Conservation (phyloP, 2,329 filamentous ascomycete species). For the Alternaria triticimaculans region DNA sequence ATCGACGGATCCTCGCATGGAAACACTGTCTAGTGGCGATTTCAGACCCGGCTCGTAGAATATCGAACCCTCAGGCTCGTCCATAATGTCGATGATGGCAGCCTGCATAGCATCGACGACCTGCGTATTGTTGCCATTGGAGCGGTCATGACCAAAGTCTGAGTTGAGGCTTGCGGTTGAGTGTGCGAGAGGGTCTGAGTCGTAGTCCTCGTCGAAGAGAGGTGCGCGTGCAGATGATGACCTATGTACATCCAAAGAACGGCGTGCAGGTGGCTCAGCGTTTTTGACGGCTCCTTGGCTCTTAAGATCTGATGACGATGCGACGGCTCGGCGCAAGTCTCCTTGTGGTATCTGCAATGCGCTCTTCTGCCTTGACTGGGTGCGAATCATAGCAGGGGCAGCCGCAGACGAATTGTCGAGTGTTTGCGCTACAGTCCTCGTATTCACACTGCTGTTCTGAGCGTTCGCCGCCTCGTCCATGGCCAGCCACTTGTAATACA, state of each 20-base stretch:
- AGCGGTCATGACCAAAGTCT: conserved; percentile 54
- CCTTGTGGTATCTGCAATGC: conserved; percentile 46
- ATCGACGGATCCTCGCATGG: conserved; percentile 69
- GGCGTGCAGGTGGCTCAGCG: conserved; percentile 59
- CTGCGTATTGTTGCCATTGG: conserved; percentile 70
- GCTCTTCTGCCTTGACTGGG: conserved; percentile 53
- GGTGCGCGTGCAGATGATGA: conserved; percentile 54
- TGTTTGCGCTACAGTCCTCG: conserved; percentile 34
- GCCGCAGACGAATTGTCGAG: conserved; percentile 29
- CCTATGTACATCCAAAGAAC: conserved; percentile 73
- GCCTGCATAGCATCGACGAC: conserved; percentile 93
- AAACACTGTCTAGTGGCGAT: conserved; percentile 66
- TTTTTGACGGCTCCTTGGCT: conserved; percentile 55
- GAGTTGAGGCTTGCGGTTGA: conserved; percentile 83
- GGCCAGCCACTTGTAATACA: conserved; percentile 95
- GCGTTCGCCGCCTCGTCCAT: conserved; percentile 71
- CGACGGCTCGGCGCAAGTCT: conserved; percentile 65
- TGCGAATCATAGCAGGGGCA: conserved; percentile 52
- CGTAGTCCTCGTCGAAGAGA: conserved; percentile 83
- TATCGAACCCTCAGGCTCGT: conserved; percentile 72
- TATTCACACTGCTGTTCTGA: conserved; percentile 35
- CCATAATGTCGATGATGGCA: conserved; percentile 90
- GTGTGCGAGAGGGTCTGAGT: conserved; percentile 73
- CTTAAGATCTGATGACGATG: conserved; percentile 67
- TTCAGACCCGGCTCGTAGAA: conserved; percentile 64